Evolutionary conservation across 768 basidiomycete genomes (phyloP).

Genomic region (Pleurotus citrinopileatus): DNA sequence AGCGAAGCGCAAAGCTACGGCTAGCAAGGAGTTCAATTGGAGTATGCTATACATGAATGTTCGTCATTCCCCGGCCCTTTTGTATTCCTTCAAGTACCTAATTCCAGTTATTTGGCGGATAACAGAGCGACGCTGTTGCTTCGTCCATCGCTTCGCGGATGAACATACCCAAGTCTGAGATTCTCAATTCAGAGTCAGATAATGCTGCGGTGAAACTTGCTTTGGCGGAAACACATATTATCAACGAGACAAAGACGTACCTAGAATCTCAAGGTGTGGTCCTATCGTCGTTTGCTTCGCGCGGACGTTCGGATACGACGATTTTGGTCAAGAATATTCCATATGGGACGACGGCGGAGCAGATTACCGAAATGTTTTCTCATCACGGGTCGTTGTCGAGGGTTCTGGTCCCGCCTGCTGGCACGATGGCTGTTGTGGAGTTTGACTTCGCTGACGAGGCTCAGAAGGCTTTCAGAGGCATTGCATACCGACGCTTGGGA

Average conservation of each 20-base stretch:
- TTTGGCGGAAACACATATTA: slow-evolving; percentile 93
- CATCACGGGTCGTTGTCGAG: slow-evolving; percentile 68
- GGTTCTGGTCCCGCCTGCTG: slow-evolving; percentile 85
- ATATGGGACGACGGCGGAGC: slow-evolving; percentile 73
- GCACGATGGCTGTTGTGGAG: slow-evolving; percentile 91
- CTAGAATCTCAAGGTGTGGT: slow-evolving; percentile 76
- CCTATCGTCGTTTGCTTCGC: slow-evolving; percentile 53
- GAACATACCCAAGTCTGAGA: slow-evolving; percentile 81
- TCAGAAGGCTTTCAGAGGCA: slow-evolving; percentile 68
- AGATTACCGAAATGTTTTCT: slow-evolving; percentile 79
- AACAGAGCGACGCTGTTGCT: slow-evolving; percentile 88
- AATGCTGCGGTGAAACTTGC: slow-evolving; percentile 93
- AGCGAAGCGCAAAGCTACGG: slow-evolving; percentile 60
- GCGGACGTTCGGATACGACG: slow-evolving; percentile 67
- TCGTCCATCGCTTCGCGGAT: slow-evolving; percentile 89
- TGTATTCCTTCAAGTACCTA: slow-evolving; percentile 16
- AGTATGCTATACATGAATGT: slow-evolving; percentile 97
- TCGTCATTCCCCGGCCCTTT: slow-evolving; percentile 34
- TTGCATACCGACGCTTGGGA: slow-evolving; percentile 86
- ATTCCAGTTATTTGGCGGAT: background rate
- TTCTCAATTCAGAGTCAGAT: slow-evolving; percentile 77
- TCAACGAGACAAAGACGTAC: slow-evolving; percentile 91
- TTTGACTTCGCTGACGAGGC: slow-evolving; percentile 74
- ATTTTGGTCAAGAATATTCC: slow-evolving; percentile 98
- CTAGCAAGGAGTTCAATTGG: slow-evolving; percentile 88